Evolutionary conservation across 2,329 filamentous ascomycete species (phyloP).

Genomic region (Knufia fluminis): DNA sequence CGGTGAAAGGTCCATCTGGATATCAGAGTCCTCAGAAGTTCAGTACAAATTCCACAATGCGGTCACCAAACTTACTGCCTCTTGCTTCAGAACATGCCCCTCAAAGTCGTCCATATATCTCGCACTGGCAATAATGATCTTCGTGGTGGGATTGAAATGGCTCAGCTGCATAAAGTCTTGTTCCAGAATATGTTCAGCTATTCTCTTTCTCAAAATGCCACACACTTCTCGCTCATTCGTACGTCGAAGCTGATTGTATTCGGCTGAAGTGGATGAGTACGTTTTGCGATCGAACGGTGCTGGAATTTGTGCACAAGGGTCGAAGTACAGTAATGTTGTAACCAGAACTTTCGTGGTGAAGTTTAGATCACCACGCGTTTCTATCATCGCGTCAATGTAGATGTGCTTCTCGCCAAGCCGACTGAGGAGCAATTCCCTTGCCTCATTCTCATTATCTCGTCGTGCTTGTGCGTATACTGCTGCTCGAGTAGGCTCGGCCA

Average conservation of each 20-base stretch:
- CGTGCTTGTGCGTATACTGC: background rate
- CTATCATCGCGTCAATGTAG: background rate
- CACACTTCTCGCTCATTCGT: background rate
- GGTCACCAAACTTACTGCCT: background rate
- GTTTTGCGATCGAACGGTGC: background rate
- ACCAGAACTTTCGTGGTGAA: background rate
- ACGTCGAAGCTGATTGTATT: constrained; percentile 1
- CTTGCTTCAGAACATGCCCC: background rate
- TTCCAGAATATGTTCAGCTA: background rate
- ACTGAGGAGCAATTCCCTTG: background rate
- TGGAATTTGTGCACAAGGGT: background rate
- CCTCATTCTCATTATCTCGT: constrained; percentile 5
- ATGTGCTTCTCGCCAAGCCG: background rate
- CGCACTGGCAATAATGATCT: background rate
- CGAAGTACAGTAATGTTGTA: background rate
- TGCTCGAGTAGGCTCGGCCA: background rate
- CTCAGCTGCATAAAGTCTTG: background rate
- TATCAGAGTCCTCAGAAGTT: no score
- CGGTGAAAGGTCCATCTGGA: no score
- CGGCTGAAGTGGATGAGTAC: background rate
- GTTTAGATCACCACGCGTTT: constrained; percentile 1
- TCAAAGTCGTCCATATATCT: background rate
- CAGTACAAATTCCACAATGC: no score
- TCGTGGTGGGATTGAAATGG: constrained; percentile 5
- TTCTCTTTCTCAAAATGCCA: background rate